Evolutionary conservation across 2,329 filamentous ascomycete genomes (phyloP).

Genomic region (Phyllosticta paracitricarpa): DNA sequence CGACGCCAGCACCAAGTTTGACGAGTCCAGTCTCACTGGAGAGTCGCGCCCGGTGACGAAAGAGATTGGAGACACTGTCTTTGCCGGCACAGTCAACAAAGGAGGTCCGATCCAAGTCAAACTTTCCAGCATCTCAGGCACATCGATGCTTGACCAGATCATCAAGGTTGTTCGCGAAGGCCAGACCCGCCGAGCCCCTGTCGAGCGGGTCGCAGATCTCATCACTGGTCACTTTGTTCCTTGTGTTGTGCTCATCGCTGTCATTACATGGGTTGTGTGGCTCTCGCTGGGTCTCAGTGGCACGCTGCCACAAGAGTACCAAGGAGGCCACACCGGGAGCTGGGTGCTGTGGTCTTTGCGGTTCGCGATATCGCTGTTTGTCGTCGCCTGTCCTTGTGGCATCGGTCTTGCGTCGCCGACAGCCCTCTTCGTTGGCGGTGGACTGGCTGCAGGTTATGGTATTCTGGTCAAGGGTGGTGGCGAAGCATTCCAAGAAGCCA

Average conservation of each 20-base stretch:
- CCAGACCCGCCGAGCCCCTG: constrained; percentile 63
- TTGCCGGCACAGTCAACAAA: constrained; percentile 66
- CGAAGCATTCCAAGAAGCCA: constrained; percentile 78
- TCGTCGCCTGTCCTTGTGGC: constrained; percentile 78
- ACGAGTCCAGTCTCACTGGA: constrained; percentile 83
- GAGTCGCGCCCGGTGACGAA: constrained; percentile 63
- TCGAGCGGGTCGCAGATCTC: constrained; percentile 63
- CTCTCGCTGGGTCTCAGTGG: constrained; percentile 53
- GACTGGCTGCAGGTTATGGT: constrained; percentile 67
- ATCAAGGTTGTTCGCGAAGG: constrained; percentile 68
- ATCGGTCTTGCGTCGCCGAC: constrained; percentile 78
- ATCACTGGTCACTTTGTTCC: constrained; percentile 72
- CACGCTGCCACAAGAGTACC: constrained; percentile 46
- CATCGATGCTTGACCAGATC: constrained; percentile 72
- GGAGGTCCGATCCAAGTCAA: constrained; percentile 51
- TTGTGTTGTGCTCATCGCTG: constrained; percentile 57
- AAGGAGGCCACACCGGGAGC: constrained; percentile 46
- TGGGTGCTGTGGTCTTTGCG: constrained; percentile 67
- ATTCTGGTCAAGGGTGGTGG: constrained; percentile 78
- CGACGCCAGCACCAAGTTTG: constrained; percentile 55
- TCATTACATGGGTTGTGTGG: constrained; percentile 65
- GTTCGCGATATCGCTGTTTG: constrained; percentile 79
- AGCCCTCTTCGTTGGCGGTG: constrained; percentile 71
- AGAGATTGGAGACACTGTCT: constrained; percentile 52
- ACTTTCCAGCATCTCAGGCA: constrained; percentile 55